Evolutionary conservation across 257 asterid species (phyloP).

Genomic region (Ilex asprella): DNA sequence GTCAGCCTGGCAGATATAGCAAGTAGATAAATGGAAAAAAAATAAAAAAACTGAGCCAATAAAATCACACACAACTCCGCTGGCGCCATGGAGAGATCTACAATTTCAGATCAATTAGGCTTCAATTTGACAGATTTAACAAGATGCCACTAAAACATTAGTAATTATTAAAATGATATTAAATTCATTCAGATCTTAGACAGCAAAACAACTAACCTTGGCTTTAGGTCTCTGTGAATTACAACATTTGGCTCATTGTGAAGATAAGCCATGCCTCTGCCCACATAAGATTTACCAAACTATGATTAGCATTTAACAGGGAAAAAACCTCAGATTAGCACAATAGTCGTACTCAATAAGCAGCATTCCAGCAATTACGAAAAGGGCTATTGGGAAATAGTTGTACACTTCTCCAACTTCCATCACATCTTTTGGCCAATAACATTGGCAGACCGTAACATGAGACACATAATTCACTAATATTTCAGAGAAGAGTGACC

Average conservation of each 20-base stretch:
- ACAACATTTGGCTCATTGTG: conserved; percentile 95
- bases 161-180: neutral
- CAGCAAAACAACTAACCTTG: conserved; percentile 56
- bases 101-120: neutral
- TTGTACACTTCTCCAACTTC: too few species aligned
- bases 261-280: conserved; percentile 99
- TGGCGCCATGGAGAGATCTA: neutral
- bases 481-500: too few species aligned
- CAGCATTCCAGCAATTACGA: neutral
- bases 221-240: conserved; percentile 94
- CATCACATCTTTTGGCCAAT: too few species aligned
- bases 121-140: neutral
- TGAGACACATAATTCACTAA: too few species aligned
- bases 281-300: conserved; percentile 16
- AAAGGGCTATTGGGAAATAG: too few species aligned
- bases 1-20: too few species aligned
- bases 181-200: neutral
- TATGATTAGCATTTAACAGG: too few species aligned
- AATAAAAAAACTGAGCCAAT: too few species aligned
- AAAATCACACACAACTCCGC: too few species aligned
- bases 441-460: too few species aligned
- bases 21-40: too few species aligned
- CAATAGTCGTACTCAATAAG: neutral
- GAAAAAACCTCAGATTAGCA: conserved; percentile 6
- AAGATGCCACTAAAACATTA: neutral